Evolutionary conservation across 148 eudicot species (phyloP).

Genomic region (Rhododendron simsii): DNA sequence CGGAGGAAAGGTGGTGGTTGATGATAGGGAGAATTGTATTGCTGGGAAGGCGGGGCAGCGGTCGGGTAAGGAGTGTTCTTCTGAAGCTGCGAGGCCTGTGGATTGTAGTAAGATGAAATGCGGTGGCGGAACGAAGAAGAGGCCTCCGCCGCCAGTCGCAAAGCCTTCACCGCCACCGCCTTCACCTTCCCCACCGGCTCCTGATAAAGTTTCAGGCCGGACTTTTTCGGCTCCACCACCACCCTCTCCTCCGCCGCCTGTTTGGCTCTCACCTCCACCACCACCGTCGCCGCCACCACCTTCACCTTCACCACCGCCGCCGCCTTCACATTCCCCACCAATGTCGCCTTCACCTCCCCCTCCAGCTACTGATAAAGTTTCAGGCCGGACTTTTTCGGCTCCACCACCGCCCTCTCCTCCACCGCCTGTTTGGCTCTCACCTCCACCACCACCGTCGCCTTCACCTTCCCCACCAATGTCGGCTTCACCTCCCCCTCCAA

Average conservation of each 20-base stretch:
- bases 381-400: neutral
- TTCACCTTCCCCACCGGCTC: neutral
- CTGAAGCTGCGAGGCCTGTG: slow-evolving; percentile 42
- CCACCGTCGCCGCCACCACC: slow-evolving; percentile 24
- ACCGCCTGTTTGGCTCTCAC: neutral
- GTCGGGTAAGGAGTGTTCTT: slow-evolving; percentile 44
- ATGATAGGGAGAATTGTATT: slow-evolving; percentile 58
- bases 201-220: neutral
- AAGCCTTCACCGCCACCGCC: slow-evolving; percentile 23
- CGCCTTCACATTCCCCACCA: slow-evolving; percentile 17
- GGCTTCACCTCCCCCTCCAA: slow-evolving; percentile 20
- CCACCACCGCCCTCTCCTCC: slow-evolving; percentile 30
- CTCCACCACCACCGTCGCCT: slow-evolving; percentile 6
- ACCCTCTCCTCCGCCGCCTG: slow-evolving; percentile 24
- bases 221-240: slow-evolving; percentile 6
- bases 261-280: neutral
- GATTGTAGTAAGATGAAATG: slow-evolving; percentile 53
- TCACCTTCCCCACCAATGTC: neutral
- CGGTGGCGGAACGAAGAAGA: neutral
- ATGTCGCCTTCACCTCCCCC: neutral
- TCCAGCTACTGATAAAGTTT: neutral
- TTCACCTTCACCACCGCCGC: neutral
- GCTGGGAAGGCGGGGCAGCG: slow-evolving; percentile 39
- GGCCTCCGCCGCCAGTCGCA: neutral
- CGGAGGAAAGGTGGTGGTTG: slow-evolving; percentile 24